phyloP scores from a whole-genome alignment of 2,329 filamentous ascomycete genomes.

The Xylariaceae sp. region DNA sequence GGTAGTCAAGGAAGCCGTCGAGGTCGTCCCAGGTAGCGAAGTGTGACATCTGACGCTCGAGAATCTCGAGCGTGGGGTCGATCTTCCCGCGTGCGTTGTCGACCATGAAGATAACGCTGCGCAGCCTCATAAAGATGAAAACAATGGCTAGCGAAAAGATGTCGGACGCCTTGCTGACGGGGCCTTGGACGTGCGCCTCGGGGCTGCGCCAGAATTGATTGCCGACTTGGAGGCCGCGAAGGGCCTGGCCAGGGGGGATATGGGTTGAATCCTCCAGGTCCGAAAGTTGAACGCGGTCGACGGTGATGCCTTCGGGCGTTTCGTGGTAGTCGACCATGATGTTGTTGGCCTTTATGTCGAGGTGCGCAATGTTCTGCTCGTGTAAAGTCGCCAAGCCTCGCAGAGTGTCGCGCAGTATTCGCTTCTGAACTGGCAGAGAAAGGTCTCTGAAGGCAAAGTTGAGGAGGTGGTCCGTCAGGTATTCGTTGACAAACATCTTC shows the following conservation, averaged over 20 bases:
- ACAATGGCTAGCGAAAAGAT: slow-evolving; percentile 41
- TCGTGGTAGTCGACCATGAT: slow-evolving; percentile 37
- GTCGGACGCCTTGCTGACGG: slow-evolving; percentile 34
- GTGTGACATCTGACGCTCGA: slow-evolving; percentile 43
- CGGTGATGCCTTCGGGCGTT: slow-evolving; percentile 23
- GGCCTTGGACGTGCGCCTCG: slow-evolving; percentile 36
- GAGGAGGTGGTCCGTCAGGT: slow-evolving; percentile 38
- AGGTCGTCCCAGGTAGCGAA: slow-evolving; percentile 40
- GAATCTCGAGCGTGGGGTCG: slow-evolving; percentile 34
- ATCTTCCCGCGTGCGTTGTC: slow-evolving; percentile 26
- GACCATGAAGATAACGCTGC: slow-evolving; percentile 36
- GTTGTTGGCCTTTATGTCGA: slow-evolving; percentile 40
- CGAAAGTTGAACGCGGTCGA: slow-evolving; percentile 34
- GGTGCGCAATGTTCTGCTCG: slow-evolving; percentile 33
- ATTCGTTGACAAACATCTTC: slow-evolving; percentile 41
- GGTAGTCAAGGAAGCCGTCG: slow-evolving; percentile 35
- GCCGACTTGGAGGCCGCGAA: slow-evolving; percentile 33
- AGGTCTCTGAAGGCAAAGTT: slow-evolving; percentile 36
- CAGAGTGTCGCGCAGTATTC: slow-evolving; percentile 38
- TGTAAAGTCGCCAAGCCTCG: slow-evolving; percentile 33
- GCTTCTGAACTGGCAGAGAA: slow-evolving; percentile 32
- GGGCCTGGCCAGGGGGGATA: slow-evolving; percentile 31
- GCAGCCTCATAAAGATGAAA: slow-evolving; percentile 40
- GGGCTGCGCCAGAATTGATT: slow-evolving; percentile 43
- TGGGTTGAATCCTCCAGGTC: slow-evolving; percentile 37